These are phyloP conservation scores for Fusarium anguioides DNA, from an alignment of 2,329 filamentous ascomycete species.

Conservation along the genomic window DNA sequence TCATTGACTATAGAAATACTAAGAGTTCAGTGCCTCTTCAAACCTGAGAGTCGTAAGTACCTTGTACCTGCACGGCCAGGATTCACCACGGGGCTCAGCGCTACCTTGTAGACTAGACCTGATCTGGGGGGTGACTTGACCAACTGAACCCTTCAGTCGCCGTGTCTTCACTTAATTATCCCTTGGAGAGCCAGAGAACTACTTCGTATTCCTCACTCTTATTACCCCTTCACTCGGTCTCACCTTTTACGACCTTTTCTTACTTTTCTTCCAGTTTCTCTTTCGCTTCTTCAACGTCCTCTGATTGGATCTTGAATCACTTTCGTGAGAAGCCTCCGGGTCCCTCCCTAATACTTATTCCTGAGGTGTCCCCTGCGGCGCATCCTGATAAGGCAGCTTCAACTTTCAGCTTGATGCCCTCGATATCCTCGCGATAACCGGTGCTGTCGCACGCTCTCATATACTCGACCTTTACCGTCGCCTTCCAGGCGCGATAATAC, in stretches of 20 bases:
- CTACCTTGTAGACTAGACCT: conserved; percentile 44
- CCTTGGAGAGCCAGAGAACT: conserved; percentile 39
- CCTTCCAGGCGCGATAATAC: conserved; percentile 16
- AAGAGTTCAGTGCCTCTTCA: neutral
- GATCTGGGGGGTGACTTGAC: conserved; percentile 14
- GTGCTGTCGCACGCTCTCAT: conserved; percentile 28
- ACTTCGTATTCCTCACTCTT: conserved; percentile 40
- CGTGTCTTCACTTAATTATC: conserved; percentile 39
- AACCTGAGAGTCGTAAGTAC: neutral
- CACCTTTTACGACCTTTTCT: conserved; percentile 24
- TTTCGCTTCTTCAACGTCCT: neutral
- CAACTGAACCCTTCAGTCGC: conserved; percentile 45
- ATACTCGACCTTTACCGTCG: neutral
- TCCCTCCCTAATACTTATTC: neutral
- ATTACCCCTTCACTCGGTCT: conserved; percentile 36
- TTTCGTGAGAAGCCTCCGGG: neutral
- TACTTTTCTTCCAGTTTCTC: conserved; percentile 14
- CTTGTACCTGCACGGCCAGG: neutral
- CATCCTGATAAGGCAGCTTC: conserved; percentile 21
- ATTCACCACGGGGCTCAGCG: conserved; percentile 24
- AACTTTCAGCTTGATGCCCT: conserved; percentile 39
- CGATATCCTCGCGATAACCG: conserved; percentile 36
- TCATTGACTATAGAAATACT: neutral
- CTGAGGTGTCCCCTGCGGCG: conserved; percentile 19
- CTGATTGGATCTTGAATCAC: neutral